Evolutionary conservation across 768 basidiomycete species (phyloP).

Genomic region (Naematelia encephala): DNA sequence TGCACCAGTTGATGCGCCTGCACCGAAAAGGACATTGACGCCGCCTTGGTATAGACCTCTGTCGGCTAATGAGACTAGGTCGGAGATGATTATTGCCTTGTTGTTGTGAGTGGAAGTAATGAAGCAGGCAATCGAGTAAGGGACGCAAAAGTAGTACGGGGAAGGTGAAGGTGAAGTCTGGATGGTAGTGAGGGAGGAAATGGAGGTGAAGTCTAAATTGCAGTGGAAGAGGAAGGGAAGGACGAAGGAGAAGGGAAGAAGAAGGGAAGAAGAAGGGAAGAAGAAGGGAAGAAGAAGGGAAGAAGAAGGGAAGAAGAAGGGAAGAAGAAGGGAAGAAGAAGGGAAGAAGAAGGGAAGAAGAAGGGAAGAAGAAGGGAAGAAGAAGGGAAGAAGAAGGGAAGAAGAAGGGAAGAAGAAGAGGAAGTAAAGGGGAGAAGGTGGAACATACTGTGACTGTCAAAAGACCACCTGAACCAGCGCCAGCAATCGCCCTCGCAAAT

Average conservation of each 20-base stretch:
- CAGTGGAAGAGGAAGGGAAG: too few species aligned
- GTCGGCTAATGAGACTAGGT: slow-evolving; percentile 41
- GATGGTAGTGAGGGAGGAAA: too few species aligned
- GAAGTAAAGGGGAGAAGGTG: neutral
- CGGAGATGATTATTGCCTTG: slow-evolving; percentile 40
- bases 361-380: too few species aligned
- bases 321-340: too few species aligned
- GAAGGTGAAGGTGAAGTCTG: neutral
- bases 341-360: too few species aligned
- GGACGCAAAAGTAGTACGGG: neutral
- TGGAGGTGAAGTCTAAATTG: too few species aligned
- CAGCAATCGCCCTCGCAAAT: slow-evolving; percentile 28
- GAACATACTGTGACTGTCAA: slow-evolving; percentile 37
- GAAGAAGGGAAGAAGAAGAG: too few species aligned
- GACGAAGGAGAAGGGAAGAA: too few species aligned
- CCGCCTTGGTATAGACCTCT: slow-evolving; percentile 45
- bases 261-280: too few species aligned
- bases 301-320: too few species aligned
- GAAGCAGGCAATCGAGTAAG: neutral
- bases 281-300: too few species aligned
- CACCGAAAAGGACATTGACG: slow-evolving; percentile 34
- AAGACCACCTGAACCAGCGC: slow-evolving; percentile 34
- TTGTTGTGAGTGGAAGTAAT: neutral
- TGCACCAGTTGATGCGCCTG: slow-evolving; percentile 30
- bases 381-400: too few species aligned